Base-by-base conservation (phyloP, 2,329 filamentous ascomycete genomes). In the Penicillium vulpinum region DNA sequence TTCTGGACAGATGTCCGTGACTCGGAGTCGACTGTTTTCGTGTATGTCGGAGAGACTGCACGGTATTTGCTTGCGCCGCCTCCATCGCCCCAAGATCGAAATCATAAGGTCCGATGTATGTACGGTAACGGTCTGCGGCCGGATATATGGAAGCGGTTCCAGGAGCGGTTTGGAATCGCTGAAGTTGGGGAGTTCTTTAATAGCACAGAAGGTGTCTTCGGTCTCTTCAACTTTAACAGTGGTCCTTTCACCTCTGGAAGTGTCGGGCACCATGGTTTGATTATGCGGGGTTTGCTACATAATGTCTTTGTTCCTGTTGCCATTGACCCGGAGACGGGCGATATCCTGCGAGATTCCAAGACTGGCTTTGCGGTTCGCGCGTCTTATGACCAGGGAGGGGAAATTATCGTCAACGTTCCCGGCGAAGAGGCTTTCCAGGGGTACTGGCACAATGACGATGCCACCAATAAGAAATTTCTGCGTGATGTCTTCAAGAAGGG, bases 21-120 rank as follows among this genome's bases (percentile, higher is more conserved):
- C 56, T 87, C 85, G 0, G 75, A 81, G 15, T 84, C 89, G 0
- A 91, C 88, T 0, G 83, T 84, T 66, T 89, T 92, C 63, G 84
- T 89, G 18, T 92, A 92, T 67, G 89, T 92, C 2, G 89, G 89
- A 65, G 89, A 92, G 70, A 90, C 88, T 0, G 83, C 89, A 7
- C 83, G 89, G 0, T 92, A 92, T 63, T 80, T 92, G 0, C 80
- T 92, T 13, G 85, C 88, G 0, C 83, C 83, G 2, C 88, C 88
- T 2, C 75, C 77, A 1, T 76, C 77, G 0, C 71, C 77, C 0
- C 67, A 75, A 0, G 80, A 82, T 51, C 71, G 71, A 24, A 67
- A 73, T 2, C 80, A 83, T 56, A 73, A 73, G 16, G 74, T 80
- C 22, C 75, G 76, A 21, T 70, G 76, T 24, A 78, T 78, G 53